Conservation (phyloP, 352 stramenopile genomes). For the Phytophthora pistaciae region DNA sequence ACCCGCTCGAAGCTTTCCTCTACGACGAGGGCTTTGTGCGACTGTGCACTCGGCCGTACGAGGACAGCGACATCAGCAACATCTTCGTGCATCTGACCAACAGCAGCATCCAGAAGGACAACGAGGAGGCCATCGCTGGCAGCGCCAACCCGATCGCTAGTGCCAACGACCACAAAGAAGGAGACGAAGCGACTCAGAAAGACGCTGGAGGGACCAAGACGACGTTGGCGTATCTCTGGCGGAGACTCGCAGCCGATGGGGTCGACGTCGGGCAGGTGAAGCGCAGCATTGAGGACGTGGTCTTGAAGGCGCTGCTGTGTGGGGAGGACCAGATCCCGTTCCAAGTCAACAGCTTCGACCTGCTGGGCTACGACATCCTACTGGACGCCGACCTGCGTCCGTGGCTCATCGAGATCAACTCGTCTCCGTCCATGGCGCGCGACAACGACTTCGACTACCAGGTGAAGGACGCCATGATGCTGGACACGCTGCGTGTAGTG, state of each 20-base stretch:
- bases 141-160: constrained; percentile 37
- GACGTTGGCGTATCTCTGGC: constrained; percentile 81
- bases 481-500: constrained; percentile 90
- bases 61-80: constrained; percentile 76
- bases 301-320: constrained; percentile 90
- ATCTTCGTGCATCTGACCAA: constrained; percentile 96
- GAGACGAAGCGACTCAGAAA: constrained; percentile 29
- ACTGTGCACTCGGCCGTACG: constrained; percentile 89
- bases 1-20: constrained; percentile 93
- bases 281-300: constrained; percentile 74
- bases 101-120: constrained; percentile 93
- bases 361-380: constrained; percentile 96
- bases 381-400: constrained; percentile 90
- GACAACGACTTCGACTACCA: constrained; percentile 89
- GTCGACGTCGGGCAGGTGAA: constrained; percentile 78
- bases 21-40: constrained; percentile 95
- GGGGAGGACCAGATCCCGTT: constrained; percentile 91
- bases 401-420: constrained; percentile 98
- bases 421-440: constrained; percentile 91
- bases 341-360: constrained; percentile 94
- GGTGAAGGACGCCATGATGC: constrained; percentile 92
- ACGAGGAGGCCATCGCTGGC: constrained; percentile 57
- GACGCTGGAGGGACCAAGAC: constrained; percentile 88
- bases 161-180: constrained; percentile 31
- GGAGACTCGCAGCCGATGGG: constrained; percentile 67